Evolutionary conservation across 257 asterid genomes (phyloP).

Genomic region (Capsicum rhomboideum): DNA sequence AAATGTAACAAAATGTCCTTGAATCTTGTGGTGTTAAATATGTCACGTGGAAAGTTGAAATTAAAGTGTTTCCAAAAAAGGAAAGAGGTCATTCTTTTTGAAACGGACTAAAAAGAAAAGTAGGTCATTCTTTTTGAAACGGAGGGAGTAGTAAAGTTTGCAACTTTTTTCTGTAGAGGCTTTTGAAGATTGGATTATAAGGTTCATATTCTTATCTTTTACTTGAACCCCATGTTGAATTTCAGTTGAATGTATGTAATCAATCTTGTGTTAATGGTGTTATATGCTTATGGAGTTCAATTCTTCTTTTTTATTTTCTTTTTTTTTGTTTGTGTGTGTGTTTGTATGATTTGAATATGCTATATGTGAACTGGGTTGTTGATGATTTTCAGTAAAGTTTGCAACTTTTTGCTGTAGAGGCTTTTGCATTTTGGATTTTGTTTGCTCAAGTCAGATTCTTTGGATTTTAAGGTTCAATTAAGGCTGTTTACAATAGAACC

Average conservation of each 20-base stretch:
- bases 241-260: background rate
- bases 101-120: too few species aligned
- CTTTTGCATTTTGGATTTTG: background rate
- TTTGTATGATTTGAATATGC: too few species aligned
- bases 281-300: background rate
- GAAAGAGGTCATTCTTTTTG: too few species aligned
- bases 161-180: background rate
- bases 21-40: too few species aligned
- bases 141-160: background rate
- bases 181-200: background rate
- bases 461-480: background rate
- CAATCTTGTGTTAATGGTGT: background rate
- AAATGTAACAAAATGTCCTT: too few species aligned
- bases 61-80: too few species aligned
- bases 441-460: background rate
- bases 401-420: background rate
- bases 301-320: too few species aligned
- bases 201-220: background rate
- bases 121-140: too few species aligned
- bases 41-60: too few species aligned
- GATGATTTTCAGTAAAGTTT: background rate
- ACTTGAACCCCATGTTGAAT: too few species aligned
- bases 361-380: constrained; percentile 12
- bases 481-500: too few species aligned
- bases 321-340: too few species aligned